Conservation (phyloP, 345 rosid genomes). For the Bretschneidera sinensis region DNA sequence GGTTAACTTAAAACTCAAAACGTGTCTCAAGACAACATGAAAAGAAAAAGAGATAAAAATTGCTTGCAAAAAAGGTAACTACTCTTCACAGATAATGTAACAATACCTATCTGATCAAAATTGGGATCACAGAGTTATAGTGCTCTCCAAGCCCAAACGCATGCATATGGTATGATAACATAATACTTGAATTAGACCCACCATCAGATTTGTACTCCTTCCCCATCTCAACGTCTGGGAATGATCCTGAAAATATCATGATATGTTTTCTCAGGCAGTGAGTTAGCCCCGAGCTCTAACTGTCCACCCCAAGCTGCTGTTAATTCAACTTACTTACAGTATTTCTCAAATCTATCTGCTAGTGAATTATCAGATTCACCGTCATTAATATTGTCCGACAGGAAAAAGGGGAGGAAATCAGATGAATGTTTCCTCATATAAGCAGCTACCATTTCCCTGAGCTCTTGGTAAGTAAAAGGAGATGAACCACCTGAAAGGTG, state of each 20-base stretch:
- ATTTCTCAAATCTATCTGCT: conserved; percentile 29
- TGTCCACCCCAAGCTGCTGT: conserved; percentile 33
- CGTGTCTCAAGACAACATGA: background rate
- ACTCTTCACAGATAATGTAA: background rate
- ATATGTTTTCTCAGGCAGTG: conserved; percentile 32
- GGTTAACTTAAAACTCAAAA: too few relatives aligned
- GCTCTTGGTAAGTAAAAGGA: conserved; percentile 57
- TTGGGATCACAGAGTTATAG: conserved; percentile 38
- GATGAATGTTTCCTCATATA: conserved; percentile 64
- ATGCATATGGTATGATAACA: conserved; percentile 45
- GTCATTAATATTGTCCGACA: conserved; percentile 10
- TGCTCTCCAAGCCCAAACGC: conserved; percentile 61
- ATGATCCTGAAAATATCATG: conserved; percentile 30
- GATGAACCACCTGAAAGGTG: conserved; percentile 51
- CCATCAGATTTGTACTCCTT: conserved; percentile 23
- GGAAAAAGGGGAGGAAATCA: conserved; percentile 59
- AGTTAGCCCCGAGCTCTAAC: conserved; percentile 33
- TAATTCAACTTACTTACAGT: conserved; percentile 29
- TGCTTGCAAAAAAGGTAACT: too few relatives aligned
- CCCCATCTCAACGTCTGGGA: conserved; percentile 36
- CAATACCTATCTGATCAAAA: background rate
- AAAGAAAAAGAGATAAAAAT: background rate
- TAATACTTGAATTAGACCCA: conserved; percentile 18
- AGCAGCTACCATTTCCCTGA: conserved; percentile 75
- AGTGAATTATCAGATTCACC: background rate